These are phyloP conservation scores for Ilyonectria robusta DNA, from an alignment of 2,329 filamentous ascomycete genomes.

Conservation along the genomic window DNA sequence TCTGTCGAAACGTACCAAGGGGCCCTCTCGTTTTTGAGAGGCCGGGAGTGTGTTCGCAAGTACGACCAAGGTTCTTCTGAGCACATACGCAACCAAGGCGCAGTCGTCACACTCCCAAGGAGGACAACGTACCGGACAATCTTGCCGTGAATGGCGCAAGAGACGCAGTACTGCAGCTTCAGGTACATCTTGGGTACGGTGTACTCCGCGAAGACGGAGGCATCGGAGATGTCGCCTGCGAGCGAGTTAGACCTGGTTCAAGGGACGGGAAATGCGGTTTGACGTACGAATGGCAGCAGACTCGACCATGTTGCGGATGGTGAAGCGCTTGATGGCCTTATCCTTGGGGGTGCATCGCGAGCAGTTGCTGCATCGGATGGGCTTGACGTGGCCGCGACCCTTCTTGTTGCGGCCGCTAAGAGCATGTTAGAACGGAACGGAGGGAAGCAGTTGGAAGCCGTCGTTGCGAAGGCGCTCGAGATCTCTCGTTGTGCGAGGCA, in stretches of 20 bases:
- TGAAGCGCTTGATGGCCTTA: constrained; percentile 99
- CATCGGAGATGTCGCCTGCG: constrained; percentile 99
- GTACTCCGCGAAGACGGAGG: constrained; percentile 99
- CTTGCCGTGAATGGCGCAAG: constrained; percentile 99
- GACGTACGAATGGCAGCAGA: constrained; percentile 98
- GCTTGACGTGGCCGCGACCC: constrained; percentile 99
- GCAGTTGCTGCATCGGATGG: constrained; percentile 86
- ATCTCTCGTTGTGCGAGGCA: constrained; percentile 34
- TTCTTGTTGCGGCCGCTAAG: constrained; percentile 98
- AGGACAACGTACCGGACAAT: constrained; percentile 95
- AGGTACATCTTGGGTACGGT: constrained; percentile 99
- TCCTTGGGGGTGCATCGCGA: constrained; percentile 96
- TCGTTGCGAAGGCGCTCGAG: constrained; percentile 27
- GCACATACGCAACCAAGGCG: constrained; percentile 61
- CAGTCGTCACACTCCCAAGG: constrained; percentile 72
- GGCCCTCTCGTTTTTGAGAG: constrained; percentile 12
- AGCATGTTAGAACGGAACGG: constrained; percentile 36
- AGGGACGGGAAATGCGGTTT: background rate
- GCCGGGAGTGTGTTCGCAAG: constrained; percentile 54
- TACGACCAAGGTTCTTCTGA: constrained; percentile 75
- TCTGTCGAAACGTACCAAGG: constrained; percentile 48
- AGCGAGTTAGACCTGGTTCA: constrained; percentile 29
- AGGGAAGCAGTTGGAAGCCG: constrained; percentile 21
- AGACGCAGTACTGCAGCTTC: constrained; percentile 99
- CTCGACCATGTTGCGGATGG: constrained; percentile 99